Percentiles rank a stretch among this genome's conserved stretches.
Evolutionary conservation across 768 basidiomycete genomes (phyloP).

Genomic region (Calvatia gigantea): DNA sequence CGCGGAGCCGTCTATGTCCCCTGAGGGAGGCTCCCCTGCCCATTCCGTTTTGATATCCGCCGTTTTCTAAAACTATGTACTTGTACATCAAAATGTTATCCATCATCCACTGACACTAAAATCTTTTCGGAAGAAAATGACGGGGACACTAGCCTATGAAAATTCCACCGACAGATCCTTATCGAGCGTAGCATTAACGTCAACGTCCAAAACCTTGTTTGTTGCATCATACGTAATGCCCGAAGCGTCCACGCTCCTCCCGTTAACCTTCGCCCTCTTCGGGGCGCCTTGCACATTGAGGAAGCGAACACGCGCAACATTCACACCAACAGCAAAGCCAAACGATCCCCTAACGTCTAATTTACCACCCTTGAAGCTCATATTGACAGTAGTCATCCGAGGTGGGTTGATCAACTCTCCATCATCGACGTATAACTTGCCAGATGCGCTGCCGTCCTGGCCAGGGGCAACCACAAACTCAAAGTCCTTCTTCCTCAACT

Average conservation of each 20-base stretch:
- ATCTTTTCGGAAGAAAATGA: no score
- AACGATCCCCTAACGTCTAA: slow-evolving; percentile 35
- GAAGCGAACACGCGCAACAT: slow-evolving; percentile 33
- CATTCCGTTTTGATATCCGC: no score
- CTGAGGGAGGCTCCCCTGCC: not conserved
- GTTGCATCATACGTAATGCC: slow-evolving; percentile 30
- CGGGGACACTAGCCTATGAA: not conserved
- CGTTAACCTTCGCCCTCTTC: slow-evolving; percentile 25
- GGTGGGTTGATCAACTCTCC: slow-evolving; percentile 46
- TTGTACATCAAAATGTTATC: no score
- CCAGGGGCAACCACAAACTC: slow-evolving; percentile 62
- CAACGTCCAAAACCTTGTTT: slow-evolving; percentile 42
- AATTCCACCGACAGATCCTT: slow-evolving; percentile 9
- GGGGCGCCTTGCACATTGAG: slow-evolving; percentile 31
- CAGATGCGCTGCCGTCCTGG: slow-evolving; percentile 45
- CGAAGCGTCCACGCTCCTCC: slow-evolving; percentile 18
- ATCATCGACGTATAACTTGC: slow-evolving; percentile 61
- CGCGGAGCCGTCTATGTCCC: not conserved
- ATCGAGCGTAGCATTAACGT: slow-evolving; percentile 30
- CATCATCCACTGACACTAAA: no score
- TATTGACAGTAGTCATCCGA: slow-evolving; percentile 27
- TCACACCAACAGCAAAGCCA: slow-evolving; percentile 34
- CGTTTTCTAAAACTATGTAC: no score
- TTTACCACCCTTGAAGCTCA: slow-evolving; percentile 26
- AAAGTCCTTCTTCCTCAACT: slow-evolving; percentile 51